phyloP scores from a whole-genome alignment of 192 early-diverging fungal species.

The Coemansia sp. region DNA sequence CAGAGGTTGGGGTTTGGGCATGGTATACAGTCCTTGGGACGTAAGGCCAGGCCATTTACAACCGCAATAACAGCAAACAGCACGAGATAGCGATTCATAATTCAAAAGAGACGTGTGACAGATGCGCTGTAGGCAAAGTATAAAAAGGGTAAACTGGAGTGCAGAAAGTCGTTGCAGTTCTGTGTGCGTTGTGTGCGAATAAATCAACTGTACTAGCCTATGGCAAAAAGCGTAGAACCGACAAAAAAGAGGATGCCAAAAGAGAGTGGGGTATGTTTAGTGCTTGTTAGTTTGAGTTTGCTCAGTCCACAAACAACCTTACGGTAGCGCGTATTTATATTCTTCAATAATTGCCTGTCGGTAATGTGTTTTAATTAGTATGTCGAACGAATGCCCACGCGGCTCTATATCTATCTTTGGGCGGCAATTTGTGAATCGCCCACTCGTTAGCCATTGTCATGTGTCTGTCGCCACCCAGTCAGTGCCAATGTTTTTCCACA shows the following conservation, averaged over 20 bases:
- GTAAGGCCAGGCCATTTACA: conserved; percentile 10
- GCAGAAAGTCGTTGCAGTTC: not conserved
- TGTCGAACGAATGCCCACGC: not conserved
- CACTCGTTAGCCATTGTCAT: conserved; percentile 1
- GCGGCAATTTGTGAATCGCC: conserved; percentile 1
- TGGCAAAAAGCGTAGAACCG: not conserved
- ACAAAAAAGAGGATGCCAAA: not conserved
- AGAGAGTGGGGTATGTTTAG: not conserved
- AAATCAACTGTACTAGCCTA: not conserved
- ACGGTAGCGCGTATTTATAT: not conserved
- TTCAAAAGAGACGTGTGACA: not conserved
- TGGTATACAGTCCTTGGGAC: conserved; percentile 31
- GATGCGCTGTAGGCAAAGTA: not conserved
- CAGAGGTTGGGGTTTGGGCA: conserved; percentile 35
- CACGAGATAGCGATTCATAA: not conserved
- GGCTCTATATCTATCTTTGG: not conserved
- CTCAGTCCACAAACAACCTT: not conserved
- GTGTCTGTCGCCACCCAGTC: conserved; percentile 1
- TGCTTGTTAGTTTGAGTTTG: not conserved
- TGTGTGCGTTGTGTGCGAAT: not conserved
- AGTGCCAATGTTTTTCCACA: not conserved
- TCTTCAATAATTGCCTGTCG: not conserved
- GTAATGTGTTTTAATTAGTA: not conserved
- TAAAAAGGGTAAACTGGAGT: not conserved
- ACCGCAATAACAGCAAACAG: not conserved